Base-by-base conservation (phyloP, 441 rosid genomes). In the Adansonia grandidieri region DNA sequence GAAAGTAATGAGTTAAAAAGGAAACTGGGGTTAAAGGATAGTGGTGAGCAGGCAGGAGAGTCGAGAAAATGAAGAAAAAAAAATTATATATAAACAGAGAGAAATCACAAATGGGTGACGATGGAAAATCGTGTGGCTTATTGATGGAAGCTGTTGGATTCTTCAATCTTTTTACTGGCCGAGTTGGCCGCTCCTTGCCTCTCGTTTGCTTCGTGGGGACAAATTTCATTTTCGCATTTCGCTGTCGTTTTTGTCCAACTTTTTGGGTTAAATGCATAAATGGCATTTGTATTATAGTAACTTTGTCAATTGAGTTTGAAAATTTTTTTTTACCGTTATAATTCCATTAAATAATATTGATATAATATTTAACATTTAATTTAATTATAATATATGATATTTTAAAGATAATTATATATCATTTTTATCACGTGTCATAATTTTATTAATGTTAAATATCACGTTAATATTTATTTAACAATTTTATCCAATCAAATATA, bases 121-220 rank as follows among this genome's bases (percentile, higher is more conserved):
- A 42, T 66, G 76, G 79, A 84, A 40, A 81, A 88, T 92, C 89
- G 88, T 91, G 91, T 91, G 97, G 97, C 90, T 86, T 83, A 82
- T 82, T 82, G 71, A 82, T 82, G 82, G 71, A 68, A 56, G 83
- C 84, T 79, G 79, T 69, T 80, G 60, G 85, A 82, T 62, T 76
- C 83, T 62, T 73, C 84, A 82, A 64, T 64, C 81, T 83, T 69
- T 47, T 53, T 57, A 42, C 42, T 42, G 76, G 76, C 76, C 20
- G 53, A 73, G 66, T 40, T 69, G 86, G 84, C 79, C 68, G 24
- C 74, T 77, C 85, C 44, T 58, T 32, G 88, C 91, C 93, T 83
- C 86, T 84, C 87, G 82, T 87, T 88, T 75, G 9, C n/a, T 62
- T 6, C 1, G 88, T 85, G 84, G 90, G 90, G 61, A 63, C 88